Conservation (phyloP, 2,329 filamentous ascomycete genomes). For the Alternaria angustiovoidea region DNA sequence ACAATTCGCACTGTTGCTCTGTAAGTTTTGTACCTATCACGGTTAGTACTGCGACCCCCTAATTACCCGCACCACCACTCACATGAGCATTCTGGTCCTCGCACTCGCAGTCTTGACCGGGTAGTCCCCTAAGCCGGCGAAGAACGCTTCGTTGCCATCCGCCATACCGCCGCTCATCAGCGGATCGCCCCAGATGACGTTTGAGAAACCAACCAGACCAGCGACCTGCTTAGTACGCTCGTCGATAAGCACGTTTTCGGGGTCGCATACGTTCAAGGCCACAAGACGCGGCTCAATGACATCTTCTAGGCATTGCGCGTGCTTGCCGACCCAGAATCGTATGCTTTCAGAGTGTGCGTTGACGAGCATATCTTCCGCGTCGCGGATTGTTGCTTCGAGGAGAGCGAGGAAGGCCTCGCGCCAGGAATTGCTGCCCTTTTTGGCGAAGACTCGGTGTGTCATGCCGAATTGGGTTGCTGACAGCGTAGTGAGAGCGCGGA, state of each 20-base stretch:
- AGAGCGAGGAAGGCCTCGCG: slow-evolving; percentile 61
- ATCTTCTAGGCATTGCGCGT: slow-evolving; percentile 58
- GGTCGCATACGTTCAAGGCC: slow-evolving; percentile 58
- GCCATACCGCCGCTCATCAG: slow-evolving; percentile 60
- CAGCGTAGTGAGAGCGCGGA: slow-evolving; percentile 56
- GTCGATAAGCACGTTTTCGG: slow-evolving; percentile 62
- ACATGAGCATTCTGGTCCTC: slow-evolving; percentile 53
- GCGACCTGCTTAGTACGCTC: slow-evolving; percentile 57
- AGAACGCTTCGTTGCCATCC: slow-evolving; percentile 52
- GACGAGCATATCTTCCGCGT: slow-evolving; percentile 67
- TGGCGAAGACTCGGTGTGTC: slow-evolving; percentile 56
- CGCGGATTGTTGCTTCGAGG: slow-evolving; percentile 62
- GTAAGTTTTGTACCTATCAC: slow-evolving; percentile 55
- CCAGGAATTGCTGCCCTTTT: slow-evolving; percentile 61
- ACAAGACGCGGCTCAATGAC: slow-evolving; percentile 62
- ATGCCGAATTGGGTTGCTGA: slow-evolving; percentile 60
- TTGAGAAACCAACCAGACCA: slow-evolving; percentile 62
- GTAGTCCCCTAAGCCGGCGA: slow-evolving; percentile 53
- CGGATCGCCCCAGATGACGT: slow-evolving; percentile 65
- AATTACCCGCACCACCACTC: slow-evolving; percentile 28
- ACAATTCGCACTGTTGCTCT: slow-evolving; percentile 54
- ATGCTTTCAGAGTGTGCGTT: slow-evolving; percentile 65
- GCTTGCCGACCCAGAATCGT: slow-evolving; percentile 57
- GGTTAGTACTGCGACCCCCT: slow-evolving; percentile 12
- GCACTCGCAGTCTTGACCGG: slow-evolving; percentile 43